Evolutionary conservation across 176 grass and related monocot species (phyloP), one percentile per base, ranked within the genome.

Genomic region (Musa beccarii): DNA sequence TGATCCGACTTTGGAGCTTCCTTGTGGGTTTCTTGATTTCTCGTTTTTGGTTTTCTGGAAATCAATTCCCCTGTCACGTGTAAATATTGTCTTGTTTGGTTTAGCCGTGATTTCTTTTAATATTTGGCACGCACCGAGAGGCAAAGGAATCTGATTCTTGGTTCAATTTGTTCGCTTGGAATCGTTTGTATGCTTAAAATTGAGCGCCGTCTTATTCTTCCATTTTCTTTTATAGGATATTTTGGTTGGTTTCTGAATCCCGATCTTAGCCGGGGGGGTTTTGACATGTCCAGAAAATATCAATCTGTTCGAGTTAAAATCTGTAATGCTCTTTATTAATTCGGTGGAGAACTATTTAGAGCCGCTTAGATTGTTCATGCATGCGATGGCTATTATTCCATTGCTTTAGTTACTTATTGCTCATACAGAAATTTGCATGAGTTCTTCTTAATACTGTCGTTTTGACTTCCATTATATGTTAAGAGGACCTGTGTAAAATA

Each of bases 141-240:
- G 1, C 29, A 10, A 20, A 51, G 49, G 68, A 70, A 70, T 21
- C 68, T 20, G 49, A 51, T 70, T 51, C 68, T 50, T n/a, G 1
- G 66, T 69, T 70, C 68, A 52, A 51, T 19, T 70, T 51, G 49
- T 13, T 51, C 8, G 49, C 7, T 16, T 11, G 7, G 68, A 52
- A 51, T 70, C 68, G 68, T 51, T 70, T 70, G 50, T 19, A 70
- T 70, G 43, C 21, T 13, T 13, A 66, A 66, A 66, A 66, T 22
- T 25, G 8, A 65, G 62, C 10, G 11, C 14, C 12, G 22, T 14
- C 34, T 43, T 43, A 43, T 43, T 43, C 34, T 66, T 26, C 26
- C 61, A 2, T 63, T 63, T 24, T 63, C 19, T 63, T n/a, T 24
- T n/a, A 20, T 25, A 20, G 22, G 22, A 11, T 22, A 65, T 66